A percentile compares a stretch with the other conserved stretches of the same genome.
Conservation (phyloP, 176 grass and related monocot genomes). For the Aegilops umbellulata region DNA sequence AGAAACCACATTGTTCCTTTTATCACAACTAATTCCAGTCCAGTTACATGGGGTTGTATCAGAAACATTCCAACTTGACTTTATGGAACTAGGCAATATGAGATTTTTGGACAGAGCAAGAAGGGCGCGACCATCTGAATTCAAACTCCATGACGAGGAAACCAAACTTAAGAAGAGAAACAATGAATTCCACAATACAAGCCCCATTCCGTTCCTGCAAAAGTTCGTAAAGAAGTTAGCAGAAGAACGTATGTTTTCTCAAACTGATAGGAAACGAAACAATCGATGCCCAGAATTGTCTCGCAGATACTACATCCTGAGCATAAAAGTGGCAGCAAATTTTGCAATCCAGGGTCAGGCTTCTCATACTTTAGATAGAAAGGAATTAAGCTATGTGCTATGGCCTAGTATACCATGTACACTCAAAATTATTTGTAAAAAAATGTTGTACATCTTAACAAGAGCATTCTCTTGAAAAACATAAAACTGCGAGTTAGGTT, state of each 20-base stretch:
- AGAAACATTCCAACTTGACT: conserved; percentile 46
- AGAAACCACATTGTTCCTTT: conserved; percentile 26
- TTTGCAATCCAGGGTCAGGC: neutral
- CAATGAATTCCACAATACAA: conserved; percentile 8
- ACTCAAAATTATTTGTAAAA: neutral
- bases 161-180: conserved; percentile 31
- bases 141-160: conserved; percentile 36
- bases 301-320: neutral
- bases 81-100: conserved; percentile 35
- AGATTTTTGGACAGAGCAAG: conserved; percentile 53
- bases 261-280: neutral
- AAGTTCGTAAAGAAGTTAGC: neutral
- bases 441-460: neutral
- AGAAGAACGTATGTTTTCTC: neutral
- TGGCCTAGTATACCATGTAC: neutral
- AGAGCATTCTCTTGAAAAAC: neutral
- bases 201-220: conserved; percentile 30
- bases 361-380: neutral
- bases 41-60: conserved; percentile 53
- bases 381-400: neutral
- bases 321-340: neutral
- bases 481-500: neutral
- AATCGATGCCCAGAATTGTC: neutral
- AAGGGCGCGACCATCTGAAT: conserved; percentile 49
- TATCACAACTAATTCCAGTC: conserved; percentile 42